These are phyloP conservation scores for Nicotiana tomentosiformis DNA, from an alignment of 257 asterid genomes.

Conservation along the genomic window DNA sequence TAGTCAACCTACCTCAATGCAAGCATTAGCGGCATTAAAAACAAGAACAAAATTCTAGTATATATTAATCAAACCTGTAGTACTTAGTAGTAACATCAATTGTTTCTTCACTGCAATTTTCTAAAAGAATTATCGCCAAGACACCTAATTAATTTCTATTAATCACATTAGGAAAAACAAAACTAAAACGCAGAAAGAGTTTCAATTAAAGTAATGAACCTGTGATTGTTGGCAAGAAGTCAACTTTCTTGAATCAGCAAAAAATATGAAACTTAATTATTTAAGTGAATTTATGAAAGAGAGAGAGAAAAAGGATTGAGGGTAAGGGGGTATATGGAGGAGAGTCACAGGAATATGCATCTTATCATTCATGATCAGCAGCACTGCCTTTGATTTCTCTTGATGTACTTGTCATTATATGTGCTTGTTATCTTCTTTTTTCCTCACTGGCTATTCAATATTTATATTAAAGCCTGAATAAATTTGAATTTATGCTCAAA, in stretches of 20 bases:
- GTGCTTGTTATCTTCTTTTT: neutral
- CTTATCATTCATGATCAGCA: constrained; percentile 18
- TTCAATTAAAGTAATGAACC: constrained; percentile 25
- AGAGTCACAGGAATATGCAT: constrained; percentile 42
- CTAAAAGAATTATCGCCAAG: neutral
- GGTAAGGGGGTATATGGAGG: constrained; percentile 12
- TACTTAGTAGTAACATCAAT: neutral
- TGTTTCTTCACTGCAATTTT: neutral
- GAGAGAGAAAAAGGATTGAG: neutral
- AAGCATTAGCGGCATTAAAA: neutral
- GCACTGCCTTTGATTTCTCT: constrained; percentile 11
- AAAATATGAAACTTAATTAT: neutral
- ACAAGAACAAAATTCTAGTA: neutral
- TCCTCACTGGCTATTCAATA: no score
- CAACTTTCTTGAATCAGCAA: constrained; percentile 24
- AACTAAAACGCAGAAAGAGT: neutral
- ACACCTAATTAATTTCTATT: neutral
- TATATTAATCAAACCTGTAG: neutral
- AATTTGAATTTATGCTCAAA: no score
- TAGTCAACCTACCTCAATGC: no score
- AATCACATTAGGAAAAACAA: neutral
- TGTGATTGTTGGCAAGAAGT: constrained; percentile 19
- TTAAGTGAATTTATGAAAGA: neutral
- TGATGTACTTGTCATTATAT: constrained; percentile 23
- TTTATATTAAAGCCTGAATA: no score